These are phyloP conservation scores for Puccinia polysora DNA, from an alignment of 1,284 basidiomycete genomes.

Conservation along the genomic window DNA sequence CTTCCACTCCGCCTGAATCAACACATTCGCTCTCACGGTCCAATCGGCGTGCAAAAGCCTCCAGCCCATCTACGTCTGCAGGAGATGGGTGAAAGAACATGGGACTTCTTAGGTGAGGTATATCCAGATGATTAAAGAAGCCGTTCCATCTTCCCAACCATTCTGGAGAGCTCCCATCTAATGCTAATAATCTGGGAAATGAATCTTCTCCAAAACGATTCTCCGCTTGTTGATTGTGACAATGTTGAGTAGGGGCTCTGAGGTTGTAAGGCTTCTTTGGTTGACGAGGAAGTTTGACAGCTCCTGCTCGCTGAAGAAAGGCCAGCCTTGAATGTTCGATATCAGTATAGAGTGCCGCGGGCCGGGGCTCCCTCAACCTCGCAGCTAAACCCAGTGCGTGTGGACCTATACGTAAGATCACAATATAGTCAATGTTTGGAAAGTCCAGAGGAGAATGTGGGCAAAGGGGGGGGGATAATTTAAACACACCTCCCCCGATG, in stretches of 20 bases:
- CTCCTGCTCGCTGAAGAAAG: constrained; percentile 45
- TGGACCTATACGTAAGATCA: constrained; percentile 45
- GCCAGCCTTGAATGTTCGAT: constrained; percentile 50
- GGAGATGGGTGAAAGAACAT: constrained; percentile 54
- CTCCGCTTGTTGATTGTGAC: neutral
- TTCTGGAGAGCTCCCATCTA: constrained; percentile 45
- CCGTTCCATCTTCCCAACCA: constrained; percentile 48
- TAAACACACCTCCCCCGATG: constrained; percentile 41
- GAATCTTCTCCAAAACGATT: constrained; percentile 2
- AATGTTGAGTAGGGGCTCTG: constrained; percentile 11
- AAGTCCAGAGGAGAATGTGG: neutral
- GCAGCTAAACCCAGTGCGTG: constrained; percentile 49
- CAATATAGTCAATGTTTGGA: neutral
- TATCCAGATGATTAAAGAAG: constrained; percentile 47
- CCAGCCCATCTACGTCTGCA: constrained; percentile 37
- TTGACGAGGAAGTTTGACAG: constrained; percentile 22
- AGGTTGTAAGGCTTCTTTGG: constrained; percentile 45
- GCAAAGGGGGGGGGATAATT: neutral
- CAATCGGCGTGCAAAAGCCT: constrained; percentile 29
- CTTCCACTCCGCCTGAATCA: constrained; percentile 28
- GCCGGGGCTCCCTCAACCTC: constrained; percentile 47
- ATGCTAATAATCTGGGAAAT: constrained; percentile 42
- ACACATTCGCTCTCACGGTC: constrained; percentile 31
- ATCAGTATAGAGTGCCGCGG: constrained; percentile 50
- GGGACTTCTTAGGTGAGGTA: constrained; percentile 52